Conservation (phyloP, 2,329 filamentous ascomycete genomes). For the Colletotrichum musae region DNA sequence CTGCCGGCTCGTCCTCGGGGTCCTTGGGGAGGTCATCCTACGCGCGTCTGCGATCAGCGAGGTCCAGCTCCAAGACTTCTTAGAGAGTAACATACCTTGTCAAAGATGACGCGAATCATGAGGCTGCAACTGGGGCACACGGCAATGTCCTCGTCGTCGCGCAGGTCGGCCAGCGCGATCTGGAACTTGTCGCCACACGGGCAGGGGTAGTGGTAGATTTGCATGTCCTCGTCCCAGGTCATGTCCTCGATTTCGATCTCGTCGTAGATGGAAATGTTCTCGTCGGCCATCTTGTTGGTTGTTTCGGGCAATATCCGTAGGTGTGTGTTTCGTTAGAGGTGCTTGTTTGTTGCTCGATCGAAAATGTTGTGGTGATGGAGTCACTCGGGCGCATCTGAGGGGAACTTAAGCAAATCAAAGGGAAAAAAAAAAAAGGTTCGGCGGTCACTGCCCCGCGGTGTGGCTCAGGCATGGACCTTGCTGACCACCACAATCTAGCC, state of each 20-base stretch:
- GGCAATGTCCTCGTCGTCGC: slow-evolving; percentile 93
- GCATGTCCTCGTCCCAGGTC: slow-evolving; percentile 85
- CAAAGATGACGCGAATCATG: slow-evolving; percentile 96
- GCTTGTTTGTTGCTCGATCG: neutral
- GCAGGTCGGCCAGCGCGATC: slow-evolving; percentile 86
- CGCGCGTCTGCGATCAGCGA: neutral
- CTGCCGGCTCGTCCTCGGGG: slow-evolving; percentile 48
- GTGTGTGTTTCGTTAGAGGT: neutral
- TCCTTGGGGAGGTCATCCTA: slow-evolving; percentile 62
- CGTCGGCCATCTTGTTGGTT: slow-evolving; percentile 69
- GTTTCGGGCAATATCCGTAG: neutral
- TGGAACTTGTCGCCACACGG: slow-evolving; percentile 98
- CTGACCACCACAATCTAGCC: neutral
- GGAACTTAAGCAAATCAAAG: neutral
- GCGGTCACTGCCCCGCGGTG: slow-evolving; percentile 39
- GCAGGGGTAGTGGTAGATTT: slow-evolving; percentile 96
- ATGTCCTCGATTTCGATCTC: slow-evolving; percentile 99
- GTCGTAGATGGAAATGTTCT: slow-evolving; percentile 86
- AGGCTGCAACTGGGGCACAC: slow-evolving; percentile 97
- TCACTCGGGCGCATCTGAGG: neutral
- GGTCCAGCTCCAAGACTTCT: neutral
- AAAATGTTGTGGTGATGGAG: slow-evolving; percentile 25
- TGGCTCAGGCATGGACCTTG: slow-evolving; percentile 19
- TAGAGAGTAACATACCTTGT: slow-evolving; percentile 70
- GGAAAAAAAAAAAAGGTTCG: slow-evolving; percentile 4